Evolutionary conservation across 352 stramenopile genomes (phyloP).

Genomic region (Globisporangium carolinianum): DNA sequence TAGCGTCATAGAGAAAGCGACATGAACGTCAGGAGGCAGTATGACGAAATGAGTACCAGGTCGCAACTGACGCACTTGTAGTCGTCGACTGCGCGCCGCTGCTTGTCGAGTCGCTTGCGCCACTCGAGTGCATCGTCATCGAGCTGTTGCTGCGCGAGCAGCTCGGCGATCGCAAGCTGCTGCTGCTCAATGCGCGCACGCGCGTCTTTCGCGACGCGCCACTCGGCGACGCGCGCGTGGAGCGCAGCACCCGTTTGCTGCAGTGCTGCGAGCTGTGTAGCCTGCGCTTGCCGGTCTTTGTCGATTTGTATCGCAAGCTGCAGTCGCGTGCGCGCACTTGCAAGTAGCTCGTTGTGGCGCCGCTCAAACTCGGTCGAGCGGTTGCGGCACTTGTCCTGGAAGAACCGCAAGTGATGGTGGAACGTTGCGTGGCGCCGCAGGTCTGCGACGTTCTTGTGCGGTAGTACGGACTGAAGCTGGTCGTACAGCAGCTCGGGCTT

Average conservation of each 20-base stretch:
- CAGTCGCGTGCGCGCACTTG: slow-evolving; percentile 24
- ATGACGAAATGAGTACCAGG: too few relatives aligned
- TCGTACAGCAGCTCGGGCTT: slow-evolving; percentile 54
- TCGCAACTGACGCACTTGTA: slow-evolving; percentile 27
- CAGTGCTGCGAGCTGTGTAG: slow-evolving; percentile 28
- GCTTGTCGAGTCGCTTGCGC: slow-evolving; percentile 38
- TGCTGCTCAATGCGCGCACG: slow-evolving; percentile 50
- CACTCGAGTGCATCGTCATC: slow-evolving; percentile 32
- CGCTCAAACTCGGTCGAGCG: slow-evolving; percentile 36
- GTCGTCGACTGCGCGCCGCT: slow-evolving; percentile 47
- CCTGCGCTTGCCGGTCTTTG: slow-evolving; percentile 18
- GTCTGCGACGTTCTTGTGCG: slow-evolving; percentile 15
- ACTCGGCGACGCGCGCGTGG: slow-evolving; percentile 41
- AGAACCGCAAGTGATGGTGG: slow-evolving; percentile 48
- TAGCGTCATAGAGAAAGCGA: neutral
- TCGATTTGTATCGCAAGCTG: slow-evolving; percentile 16
- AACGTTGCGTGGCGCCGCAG: slow-evolving; percentile 54
- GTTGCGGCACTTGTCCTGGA: slow-evolving; percentile 46
- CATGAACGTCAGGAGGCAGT: too few relatives aligned
- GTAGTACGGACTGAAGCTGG: slow-evolving; percentile 41
- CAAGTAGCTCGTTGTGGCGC: slow-evolving; percentile 22
- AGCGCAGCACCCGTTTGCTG: slow-evolving; percentile 31
- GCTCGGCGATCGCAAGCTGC: slow-evolving; percentile 41
- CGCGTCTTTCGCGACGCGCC: slow-evolving; percentile 42
- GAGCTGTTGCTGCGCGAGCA: slow-evolving; percentile 28